Percentiles rank a stretch among this genome's conserved stretches.
phyloP scores from a whole-genome alignment of 768 basidiomycete species.

The Calocybe cyanea region DNA sequence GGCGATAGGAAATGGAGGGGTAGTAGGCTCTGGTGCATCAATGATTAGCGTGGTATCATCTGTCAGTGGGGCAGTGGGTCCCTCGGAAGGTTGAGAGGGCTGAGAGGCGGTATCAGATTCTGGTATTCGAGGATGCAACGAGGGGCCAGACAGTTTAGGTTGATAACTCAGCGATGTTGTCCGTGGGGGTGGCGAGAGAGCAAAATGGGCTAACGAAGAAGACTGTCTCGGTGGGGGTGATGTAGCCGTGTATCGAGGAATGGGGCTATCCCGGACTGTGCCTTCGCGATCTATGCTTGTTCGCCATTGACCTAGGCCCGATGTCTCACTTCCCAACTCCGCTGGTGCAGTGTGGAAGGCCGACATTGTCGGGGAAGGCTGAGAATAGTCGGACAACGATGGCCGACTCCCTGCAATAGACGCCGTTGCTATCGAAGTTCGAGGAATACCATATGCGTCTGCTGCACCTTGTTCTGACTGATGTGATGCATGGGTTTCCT shows the following conservation, averaged over 20 bases:
- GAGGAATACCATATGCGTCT: slow-evolving; percentile 29
- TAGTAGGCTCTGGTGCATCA: slow-evolving; percentile 38
- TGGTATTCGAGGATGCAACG: slow-evolving; percentile 19
- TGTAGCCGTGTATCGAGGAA: slow-evolving; percentile 35
- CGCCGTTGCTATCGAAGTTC: slow-evolving; percentile 49
- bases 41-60: slow-evolving; percentile 32
- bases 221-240: slow-evolving; percentile 65
- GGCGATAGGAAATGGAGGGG: slow-evolving; percentile 36
- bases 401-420: slow-evolving; percentile 47
- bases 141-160: slow-evolving; percentile 11
- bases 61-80: slow-evolving; percentile 8
- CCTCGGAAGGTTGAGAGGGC: slow-evolving; percentile 5
- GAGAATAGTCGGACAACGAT: slow-evolving; percentile 66
- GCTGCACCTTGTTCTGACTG: slow-evolving; percentile 35
- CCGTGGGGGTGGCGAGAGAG: slow-evolving; percentile 57
- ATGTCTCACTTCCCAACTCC: slow-evolving; percentile 27
- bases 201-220: slow-evolving; percentile 52
- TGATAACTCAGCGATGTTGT: slow-evolving; percentile 28
- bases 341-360: slow-evolving; percentile 62
- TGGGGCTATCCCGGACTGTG: slow-evolving; percentile 21
- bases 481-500: slow-evolving; percentile 20
- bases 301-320: slow-evolving; percentile 24
- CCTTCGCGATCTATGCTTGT: slow-evolving; percentile 22
- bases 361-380: slow-evolving; percentile 72
- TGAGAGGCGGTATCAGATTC: slow-evolving; percentile 15